Evolutionary conservation across 352 stramenopile species (phyloP), one percentile per base, ranked within the genome.

Genomic region (Aphanomyces euteiches): DNA sequence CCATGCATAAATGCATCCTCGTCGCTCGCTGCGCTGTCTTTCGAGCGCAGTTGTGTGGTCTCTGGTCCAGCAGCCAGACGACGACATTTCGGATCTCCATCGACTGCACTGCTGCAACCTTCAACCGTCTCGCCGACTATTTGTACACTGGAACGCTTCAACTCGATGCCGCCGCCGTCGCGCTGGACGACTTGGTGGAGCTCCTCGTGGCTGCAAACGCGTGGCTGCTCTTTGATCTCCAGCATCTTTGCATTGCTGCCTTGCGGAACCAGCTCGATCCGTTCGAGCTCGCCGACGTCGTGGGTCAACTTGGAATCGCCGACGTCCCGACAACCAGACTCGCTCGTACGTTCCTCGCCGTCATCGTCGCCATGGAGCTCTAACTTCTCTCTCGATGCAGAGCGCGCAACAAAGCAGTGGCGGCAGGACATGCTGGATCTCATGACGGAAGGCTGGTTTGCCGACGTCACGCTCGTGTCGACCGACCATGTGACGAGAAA

Each of bases 11-110:
- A 17, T 17, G 17, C 17, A 1, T 70, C 40, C 6, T 63, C 13
- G 38, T 60, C 19, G 54, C 12, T 48, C 64, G 47, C 6, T 45
- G 64, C 39, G 47, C 64, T 19, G 47, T 58, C 36, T 21, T 70
- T n/a, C 64, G 64, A 6, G 54, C 64, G 5, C 64, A 45, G 5
- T 45, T 54, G 64, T 21, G 12, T 6, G 64, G 63, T 10, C 45
- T 41, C 34, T 69, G 64, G 64, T 37, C 64, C 5, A 12, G 17
- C 47, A 21, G 19, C 36, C 15, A 15, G 13, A 21, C 34, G n/a
- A 17, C 63, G 15, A 61, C 63, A 17, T 34, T 10, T 8, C 36
- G 1, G 21, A 13, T 61, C 36, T 3, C 5, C 12, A 7, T 70
- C 54, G 19, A 63, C 54, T 19, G 19, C 13, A 19, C 64, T 12